Evolutionary conservation across 192 early-diverging fungal genomes (phyloP).

Genomic region (Coemansia sp.): DNA sequence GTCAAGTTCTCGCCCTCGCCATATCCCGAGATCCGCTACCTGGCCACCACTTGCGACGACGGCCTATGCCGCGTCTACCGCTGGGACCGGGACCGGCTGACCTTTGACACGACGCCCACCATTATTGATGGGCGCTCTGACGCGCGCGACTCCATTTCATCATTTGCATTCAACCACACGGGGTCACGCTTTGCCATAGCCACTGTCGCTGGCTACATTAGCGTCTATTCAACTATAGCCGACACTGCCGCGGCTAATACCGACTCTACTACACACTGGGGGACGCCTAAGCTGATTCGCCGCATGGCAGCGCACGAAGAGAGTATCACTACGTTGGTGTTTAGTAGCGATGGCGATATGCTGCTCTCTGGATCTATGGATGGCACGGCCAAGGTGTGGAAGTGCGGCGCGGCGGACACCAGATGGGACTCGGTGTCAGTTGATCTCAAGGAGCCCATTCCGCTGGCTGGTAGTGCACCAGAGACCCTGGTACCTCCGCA

Average conservation of each 20-base stretch:
- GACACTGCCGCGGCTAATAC: constrained; percentile 13
- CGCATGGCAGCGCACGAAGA: constrained; percentile 71
- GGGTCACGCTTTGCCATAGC: constrained; percentile 81
- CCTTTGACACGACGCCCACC: constrained; percentile 60
- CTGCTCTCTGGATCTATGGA: constrained; percentile 77
- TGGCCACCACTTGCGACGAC: constrained; percentile 74
- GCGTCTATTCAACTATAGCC: constrained; percentile 74
- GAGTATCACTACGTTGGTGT: constrained; percentile 74
- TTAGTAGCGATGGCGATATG: constrained; percentile 68
- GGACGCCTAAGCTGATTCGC: constrained; percentile 58
- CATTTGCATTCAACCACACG: constrained; percentile 75
- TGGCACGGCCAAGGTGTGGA: constrained; percentile 79
- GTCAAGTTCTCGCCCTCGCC: constrained; percentile 82
- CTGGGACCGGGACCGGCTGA: constrained; percentile 64
- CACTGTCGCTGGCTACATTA: constrained; percentile 74
- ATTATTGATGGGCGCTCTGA: constrained; percentile 59
- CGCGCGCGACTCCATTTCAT: constrained; percentile 57
- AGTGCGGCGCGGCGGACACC: constrained; percentile 50
- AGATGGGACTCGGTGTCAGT: constrained; percentile 63
- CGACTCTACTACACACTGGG: constrained; percentile 14
- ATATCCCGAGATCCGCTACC: constrained; percentile 62
- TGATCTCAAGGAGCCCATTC: constrained; percentile 46
- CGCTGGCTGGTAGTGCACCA: constrained; percentile 14
- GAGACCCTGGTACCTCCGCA: constrained; percentile 12
- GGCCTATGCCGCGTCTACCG: constrained; percentile 74